Percentiles rank a stretch among this genome's conserved stretches.
Conservation (phyloP, 495 filamentous ascomycete genomes). For the Xylaria grammica region DNA sequence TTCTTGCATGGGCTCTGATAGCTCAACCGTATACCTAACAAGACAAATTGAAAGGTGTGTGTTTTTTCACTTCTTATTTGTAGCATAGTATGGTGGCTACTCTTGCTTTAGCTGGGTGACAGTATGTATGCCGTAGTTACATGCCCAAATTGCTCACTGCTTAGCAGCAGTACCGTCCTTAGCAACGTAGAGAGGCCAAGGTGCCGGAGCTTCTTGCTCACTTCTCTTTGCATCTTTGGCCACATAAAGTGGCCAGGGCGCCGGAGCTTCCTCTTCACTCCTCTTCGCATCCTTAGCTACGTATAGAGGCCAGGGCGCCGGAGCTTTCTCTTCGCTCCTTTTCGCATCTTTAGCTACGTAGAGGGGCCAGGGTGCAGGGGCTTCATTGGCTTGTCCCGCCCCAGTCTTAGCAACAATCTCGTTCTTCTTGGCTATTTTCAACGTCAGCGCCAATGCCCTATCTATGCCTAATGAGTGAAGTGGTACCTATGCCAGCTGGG, state of each 20-base stretch:
- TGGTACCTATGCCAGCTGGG: neutral
- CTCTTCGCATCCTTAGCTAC: neutral
- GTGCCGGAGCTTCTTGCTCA: neutral
- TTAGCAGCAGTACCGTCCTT: neutral
- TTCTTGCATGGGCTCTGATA: too few species aligned
- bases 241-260: neutral
- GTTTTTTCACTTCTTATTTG: too few species aligned
- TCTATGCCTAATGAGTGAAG: neutral
- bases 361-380: neutral
- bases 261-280: neutral
- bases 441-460: neutral
- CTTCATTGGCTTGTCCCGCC: neutral
- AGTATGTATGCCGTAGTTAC: too few species aligned
- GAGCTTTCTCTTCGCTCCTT: neutral
- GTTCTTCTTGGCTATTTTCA: neutral
- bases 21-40: too few species aligned
- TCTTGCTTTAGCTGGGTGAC: too few species aligned
- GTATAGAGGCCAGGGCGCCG: neutral
- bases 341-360: conserved; percentile 6
- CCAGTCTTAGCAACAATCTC: neutral
- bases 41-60: too few species aligned
- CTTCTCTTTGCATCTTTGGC: neutral
- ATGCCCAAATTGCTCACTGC: neutral
- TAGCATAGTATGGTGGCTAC: too few species aligned
- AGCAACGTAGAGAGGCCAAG: neutral